Base-by-base conservation (phyloP, 768 basidiomycete species). In the Pisolithus marmoratus region DNA sequence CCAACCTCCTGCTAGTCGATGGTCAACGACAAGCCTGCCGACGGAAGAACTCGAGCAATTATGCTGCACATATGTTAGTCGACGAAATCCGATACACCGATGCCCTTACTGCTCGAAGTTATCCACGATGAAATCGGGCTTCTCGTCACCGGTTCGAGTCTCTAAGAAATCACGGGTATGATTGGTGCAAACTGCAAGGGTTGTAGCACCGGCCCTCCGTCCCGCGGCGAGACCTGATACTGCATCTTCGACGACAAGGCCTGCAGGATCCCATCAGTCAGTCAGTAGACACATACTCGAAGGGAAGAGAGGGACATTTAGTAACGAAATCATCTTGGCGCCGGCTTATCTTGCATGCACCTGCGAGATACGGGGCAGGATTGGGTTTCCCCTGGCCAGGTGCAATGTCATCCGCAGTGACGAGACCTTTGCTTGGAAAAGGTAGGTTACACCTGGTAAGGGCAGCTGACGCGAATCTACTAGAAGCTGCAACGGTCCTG, bases 201-300 rank as follows among this genome's bases (percentile, higher is more conserved):
- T 88, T 44, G 68, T 75, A 46, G 87, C 77, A 11, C 90, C 90
- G 17, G 90, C 87, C 7, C 86, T 83, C 44, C 78, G 79, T 20
- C 91, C 91, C 15, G 88, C 77, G 54, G 72, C 73, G 56, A 94
- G 70, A 3, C 94, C 94, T 14, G 89, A 85, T 4, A 91, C 86
- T 2, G 94, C 92, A 61, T 96, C 94, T 60, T 94, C 92, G 3
- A 96, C 76, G 8, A 95, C 93, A 53, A 95, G 73, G 60, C 87
- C 88, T 90, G 45, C n/a, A 34, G 14, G 27, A 45, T 22, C 44
- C 22, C 37, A 38, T 17, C 24, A 23, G 40, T 54, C 31, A 52
- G 47, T 24, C 37, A 36, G 22, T 12, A 9, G 41, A 20, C 14
- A 34, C 47, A 40, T 12, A 11, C 34, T 31, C 22, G 22, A 27